Conservation (phyloP, 148 eudicot genomes). For the Fagopyrum tataricum region DNA sequence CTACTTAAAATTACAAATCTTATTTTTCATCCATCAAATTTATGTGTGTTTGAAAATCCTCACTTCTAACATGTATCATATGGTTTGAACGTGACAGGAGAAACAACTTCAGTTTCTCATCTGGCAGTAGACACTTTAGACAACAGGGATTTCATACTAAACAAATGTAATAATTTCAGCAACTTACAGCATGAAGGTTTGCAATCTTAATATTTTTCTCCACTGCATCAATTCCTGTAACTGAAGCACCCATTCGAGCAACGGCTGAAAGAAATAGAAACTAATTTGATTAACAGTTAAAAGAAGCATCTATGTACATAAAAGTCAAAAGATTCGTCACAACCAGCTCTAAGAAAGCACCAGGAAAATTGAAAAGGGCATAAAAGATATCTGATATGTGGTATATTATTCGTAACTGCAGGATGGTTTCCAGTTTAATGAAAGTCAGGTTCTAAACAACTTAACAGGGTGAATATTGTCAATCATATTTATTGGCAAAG, state of each 20-base stretch:
- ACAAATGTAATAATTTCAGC: neutral
- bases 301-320: neutral
- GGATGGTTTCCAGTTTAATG: neutral
- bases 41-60: neutral
- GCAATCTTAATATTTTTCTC: slow-evolving; percentile 91
- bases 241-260: slow-evolving; percentile 96
- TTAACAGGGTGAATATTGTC: neutral
- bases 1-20: neutral
- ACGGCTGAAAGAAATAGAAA: slow-evolving; percentile 43
- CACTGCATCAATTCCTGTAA: slow-evolving; percentile 83
- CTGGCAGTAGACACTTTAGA: neutral
- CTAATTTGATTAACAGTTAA: neutral
- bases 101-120: neutral
- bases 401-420: neutral
- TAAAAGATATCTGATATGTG: neutral
- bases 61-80: neutral
- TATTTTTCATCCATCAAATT: neutral
- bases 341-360: neutral
- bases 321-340: neutral
- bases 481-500: neutral
- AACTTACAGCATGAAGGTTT: slow-evolving; percentile 72
- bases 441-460: neutral
- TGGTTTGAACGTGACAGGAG: neutral
- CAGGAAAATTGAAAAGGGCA: neutral
- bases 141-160: neutral